Conservation (phyloP, 2,329 filamentous ascomycete genomes). For the Lachnellula occidentalis region DNA sequence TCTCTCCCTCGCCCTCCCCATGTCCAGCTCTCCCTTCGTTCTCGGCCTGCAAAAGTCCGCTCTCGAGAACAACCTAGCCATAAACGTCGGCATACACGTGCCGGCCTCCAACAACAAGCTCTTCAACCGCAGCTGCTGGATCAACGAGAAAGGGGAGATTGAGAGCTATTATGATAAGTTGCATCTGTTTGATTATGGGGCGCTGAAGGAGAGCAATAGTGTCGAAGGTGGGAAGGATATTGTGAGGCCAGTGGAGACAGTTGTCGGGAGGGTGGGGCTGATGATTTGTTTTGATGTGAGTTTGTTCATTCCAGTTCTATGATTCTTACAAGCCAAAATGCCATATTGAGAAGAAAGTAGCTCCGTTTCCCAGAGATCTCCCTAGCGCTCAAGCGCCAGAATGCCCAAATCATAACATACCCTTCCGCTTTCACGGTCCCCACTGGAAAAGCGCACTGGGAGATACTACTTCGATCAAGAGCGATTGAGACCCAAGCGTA, state of each 20-base stretch:
- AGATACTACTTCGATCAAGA: constrained; percentile 67
- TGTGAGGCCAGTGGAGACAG: constrained; percentile 64
- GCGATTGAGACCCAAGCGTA: constrained; percentile 88
- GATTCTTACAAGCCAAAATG: too few species aligned
- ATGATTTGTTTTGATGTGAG: constrained; percentile 81
- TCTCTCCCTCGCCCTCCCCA: constrained; percentile 63
- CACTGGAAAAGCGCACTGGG: constrained; percentile 84
- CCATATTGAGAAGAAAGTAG: constrained; percentile 25
- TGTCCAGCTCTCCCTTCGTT: constrained; percentile 66
- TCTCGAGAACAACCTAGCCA: constrained; percentile 54
- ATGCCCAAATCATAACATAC: constrained; percentile 75
- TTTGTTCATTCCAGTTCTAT: constrained; percentile 1
- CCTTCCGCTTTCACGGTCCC: constrained; percentile 87
- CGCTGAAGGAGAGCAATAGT: constrained; percentile 58
- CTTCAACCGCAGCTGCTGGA: constrained; percentile 63
- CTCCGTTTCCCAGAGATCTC: constrained; percentile 75
- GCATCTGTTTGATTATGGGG: constrained; percentile 75
- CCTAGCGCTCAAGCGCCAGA: constrained; percentile 57
- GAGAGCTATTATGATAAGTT: constrained; percentile 73
- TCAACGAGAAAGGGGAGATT: constrained; percentile 54
- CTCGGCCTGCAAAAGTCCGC: constrained; percentile 67
- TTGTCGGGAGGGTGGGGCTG: constrained; percentile 69
- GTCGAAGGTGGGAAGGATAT: constrained; percentile 65
- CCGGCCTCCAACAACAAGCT: constrained; percentile 47
- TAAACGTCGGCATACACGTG: constrained; percentile 87